Evolutionary conservation across 2,329 filamentous ascomycete genomes (phyloP).

Genomic region (Fragosphaeria purpurea): DNA sequence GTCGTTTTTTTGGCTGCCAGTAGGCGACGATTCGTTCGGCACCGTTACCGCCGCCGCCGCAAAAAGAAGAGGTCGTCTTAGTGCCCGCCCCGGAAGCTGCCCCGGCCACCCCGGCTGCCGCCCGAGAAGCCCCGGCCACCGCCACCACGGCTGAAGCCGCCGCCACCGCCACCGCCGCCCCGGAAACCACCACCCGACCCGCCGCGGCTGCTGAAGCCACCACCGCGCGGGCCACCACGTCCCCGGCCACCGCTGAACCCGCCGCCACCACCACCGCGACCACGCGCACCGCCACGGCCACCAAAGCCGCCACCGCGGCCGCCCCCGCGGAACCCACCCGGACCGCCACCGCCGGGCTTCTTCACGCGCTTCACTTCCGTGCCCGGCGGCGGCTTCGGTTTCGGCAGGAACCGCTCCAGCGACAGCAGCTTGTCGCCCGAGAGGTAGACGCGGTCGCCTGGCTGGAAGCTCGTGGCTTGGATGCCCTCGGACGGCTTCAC

Average conservation of each 20-base stretch:
- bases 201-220: conserved; percentile 13
- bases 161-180: conserved; percentile 5
- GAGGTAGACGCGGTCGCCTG: conserved; percentile 96
- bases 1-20: no score
- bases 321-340: conserved; percentile 28
- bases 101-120: neutral
- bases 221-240: conserved; percentile 19
- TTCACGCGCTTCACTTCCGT: conserved; percentile 41
- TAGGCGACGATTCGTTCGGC: no score
- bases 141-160: neutral
- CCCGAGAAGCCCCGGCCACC: conserved; percentile 5
- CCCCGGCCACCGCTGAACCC: conserved; percentile 15
- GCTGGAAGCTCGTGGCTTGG: conserved; percentile 86
- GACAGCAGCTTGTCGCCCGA: conserved; percentile 89
- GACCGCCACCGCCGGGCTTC: conserved; percentile 50
- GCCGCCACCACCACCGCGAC: conserved; percentile 23
- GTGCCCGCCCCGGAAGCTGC: conserved; percentile 3
- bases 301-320: conserved; percentile 15
- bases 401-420: conserved; percentile 91
- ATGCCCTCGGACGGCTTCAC: conserved; percentile 97
- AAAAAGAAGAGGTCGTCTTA: neutral
- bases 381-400: conserved; percentile 67
- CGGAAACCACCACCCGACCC: conserved; percentile 13
- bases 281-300: conserved; percentile 16
- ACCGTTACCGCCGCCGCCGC: no score